Conservation (phyloP, 495 filamentous ascomycete species). For the Bacidia gigantensis region DNA sequence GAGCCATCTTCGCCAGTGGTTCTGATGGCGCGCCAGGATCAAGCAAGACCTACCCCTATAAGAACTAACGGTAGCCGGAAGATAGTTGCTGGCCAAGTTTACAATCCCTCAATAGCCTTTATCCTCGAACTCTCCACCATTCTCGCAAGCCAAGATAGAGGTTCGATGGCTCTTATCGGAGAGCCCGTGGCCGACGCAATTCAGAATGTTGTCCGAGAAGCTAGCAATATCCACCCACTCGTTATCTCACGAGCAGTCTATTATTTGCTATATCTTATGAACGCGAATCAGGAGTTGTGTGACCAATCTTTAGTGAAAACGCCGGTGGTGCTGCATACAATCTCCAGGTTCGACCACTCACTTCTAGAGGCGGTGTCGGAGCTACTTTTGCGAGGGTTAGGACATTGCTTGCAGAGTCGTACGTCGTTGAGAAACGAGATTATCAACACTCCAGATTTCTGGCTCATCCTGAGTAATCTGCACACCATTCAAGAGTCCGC, state of each 20-base stretch:
- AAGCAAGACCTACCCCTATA: conserved; percentile 36
- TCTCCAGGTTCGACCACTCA: conserved; percentile 73
- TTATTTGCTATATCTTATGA: conserved; percentile 72
- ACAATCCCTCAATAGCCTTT: conserved; percentile 79
- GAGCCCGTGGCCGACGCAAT: conserved; percentile 67
- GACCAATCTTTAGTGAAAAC: conserved; percentile 82
- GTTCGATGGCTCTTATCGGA: conserved; percentile 57
- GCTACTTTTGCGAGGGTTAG: conserved; percentile 63
- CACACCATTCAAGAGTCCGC: conserved; percentile 53
- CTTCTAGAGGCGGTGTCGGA: conserved; percentile 60
- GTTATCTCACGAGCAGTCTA: conserved; percentile 70
- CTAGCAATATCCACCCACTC: conserved; percentile 61
- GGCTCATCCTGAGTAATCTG: conserved; percentile 74
- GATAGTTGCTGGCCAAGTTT: conserved; percentile 40
- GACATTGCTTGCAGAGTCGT: conserved; percentile 61
- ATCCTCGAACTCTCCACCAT: conserved; percentile 80
- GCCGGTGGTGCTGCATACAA: conserved; percentile 82
- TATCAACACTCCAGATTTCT: conserved; percentile 93
- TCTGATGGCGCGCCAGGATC: conserved; percentile 77
- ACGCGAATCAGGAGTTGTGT: conserved; percentile 60
- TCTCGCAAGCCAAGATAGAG: conserved; percentile 60
- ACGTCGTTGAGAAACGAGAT: conserved; percentile 76
- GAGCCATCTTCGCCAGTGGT: conserved; percentile 70
- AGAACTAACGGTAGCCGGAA: conserved; percentile 44
- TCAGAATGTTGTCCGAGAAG: conserved; percentile 68